These are phyloP conservation scores for Ganoderma leucocontextum DNA, from an alignment of 1,284 basidiomycete genomes.

Conservation along the genomic window DNA sequence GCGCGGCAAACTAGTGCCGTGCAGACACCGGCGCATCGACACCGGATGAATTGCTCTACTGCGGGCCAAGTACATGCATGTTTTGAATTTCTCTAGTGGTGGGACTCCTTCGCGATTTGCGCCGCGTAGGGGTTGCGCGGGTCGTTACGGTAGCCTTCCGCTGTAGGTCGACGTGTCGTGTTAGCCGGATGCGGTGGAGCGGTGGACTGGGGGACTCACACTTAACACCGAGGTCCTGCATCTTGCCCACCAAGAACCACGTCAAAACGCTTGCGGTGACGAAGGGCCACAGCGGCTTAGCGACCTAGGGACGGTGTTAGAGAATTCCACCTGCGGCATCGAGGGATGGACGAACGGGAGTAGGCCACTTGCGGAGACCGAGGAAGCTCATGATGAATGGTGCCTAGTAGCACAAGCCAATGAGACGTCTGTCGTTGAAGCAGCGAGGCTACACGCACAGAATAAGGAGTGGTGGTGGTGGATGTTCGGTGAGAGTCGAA, in stretches of 20 bases:
- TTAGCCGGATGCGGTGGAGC: slow-evolving; percentile 10
- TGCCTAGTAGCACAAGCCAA: slow-evolving; percentile 8
- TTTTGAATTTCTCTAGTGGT: slow-evolving; percentile 40
- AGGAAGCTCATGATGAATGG: slow-evolving; percentile 67
- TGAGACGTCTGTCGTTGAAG: not conserved
- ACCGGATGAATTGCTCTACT: slow-evolving; percentile 22
- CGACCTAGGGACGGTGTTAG: slow-evolving; percentile 51
- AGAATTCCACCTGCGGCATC: not conserved
- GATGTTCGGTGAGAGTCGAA: slow-evolving; percentile 18
- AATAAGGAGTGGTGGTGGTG: slow-evolving; percentile 19
- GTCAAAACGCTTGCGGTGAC: slow-evolving; percentile 68
- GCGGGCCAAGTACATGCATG: slow-evolving; percentile 9
- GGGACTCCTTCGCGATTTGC: slow-evolving; percentile 66
- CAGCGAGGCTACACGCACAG: slow-evolving; percentile 17
- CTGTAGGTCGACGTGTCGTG: slow-evolving; percentile 46
- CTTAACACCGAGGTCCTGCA: slow-evolving; percentile 70
- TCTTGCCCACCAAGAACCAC: slow-evolving; percentile 68
- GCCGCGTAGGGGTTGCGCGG: slow-evolving; percentile 83
- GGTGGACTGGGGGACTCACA: slow-evolving; percentile 57
- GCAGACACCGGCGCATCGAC: slow-evolving; percentile 12
- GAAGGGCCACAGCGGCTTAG: slow-evolving; percentile 81
- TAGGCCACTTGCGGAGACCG: slow-evolving; percentile 81
- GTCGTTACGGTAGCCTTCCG: slow-evolving; percentile 72
- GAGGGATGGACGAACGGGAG: slow-evolving; percentile 60
- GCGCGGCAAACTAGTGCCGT: not conserved